Evolutionary conservation across 2,329 filamentous ascomycete species (phyloP), one percentile per base, ranked within the genome.

Genomic region (Lecanicillium sp.): DNA sequence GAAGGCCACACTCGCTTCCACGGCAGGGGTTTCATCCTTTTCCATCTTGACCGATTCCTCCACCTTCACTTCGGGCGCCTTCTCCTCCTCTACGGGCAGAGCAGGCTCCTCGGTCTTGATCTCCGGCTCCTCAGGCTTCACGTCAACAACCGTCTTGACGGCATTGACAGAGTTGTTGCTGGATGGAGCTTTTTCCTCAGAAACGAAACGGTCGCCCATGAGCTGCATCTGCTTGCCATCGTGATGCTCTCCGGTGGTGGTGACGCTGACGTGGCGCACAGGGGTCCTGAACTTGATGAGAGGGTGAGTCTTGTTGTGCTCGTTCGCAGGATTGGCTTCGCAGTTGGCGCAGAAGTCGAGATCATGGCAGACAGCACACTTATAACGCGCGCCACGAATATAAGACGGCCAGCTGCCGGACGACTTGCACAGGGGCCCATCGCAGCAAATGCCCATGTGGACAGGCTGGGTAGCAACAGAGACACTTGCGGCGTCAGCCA

Each of bases 211-310:
- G 55, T 95, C 88, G 38, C 88, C 88, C 73, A 94, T 79, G 28
- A 71, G 59, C n/a, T 75, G 72, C 55, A 84, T 73, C 31, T 62
- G 64, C 43, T 77, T 71, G 36, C 84, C 84, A 49, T 79, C 69
- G 43, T 74, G 74, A 51, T 87, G 79, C 61, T 94, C 87, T 38
- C 83, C 84, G 46, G 84, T 72, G 8, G 90, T 97, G 36, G 80
- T 89, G 37, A 98, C 85, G 45, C 78, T 89, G 27, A 95, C 86
- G 49, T 86, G 83, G 49, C 87, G 84, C 35, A 98, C 83, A 9
- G 90, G 85, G 3, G 86, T 94, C 74, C 87, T 94, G 71, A 98
- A 88, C 68, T 95, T 96, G 69, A 98, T 88, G 51, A 98, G 69
- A 19, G 92, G 92, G 54, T 98, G 92, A n/a, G 89, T 94, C 61